These are phyloP conservation scores for Petunia secreta DNA, from an alignment of 257 asterid species.

Conservation along the genomic window DNA sequence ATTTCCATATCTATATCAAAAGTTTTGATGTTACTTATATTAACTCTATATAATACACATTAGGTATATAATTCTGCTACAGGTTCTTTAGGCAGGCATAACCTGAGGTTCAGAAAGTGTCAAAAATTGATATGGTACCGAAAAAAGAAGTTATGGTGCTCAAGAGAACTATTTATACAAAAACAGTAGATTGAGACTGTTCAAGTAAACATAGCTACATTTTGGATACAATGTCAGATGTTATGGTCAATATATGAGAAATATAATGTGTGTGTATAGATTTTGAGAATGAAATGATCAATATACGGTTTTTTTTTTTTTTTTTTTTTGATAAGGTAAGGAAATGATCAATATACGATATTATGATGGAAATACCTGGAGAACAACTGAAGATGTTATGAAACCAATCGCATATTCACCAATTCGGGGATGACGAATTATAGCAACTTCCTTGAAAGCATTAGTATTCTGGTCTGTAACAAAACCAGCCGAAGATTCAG, in stretches of 20 bases:
- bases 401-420: conserved; percentile 95
- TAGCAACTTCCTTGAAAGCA: conserved; percentile 96
- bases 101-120: background rate
- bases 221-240: background rate
- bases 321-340: no score
- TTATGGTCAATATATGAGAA: background rate
- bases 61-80: background rate
- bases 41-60: background rate
- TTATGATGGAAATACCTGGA: conserved; percentile 64
- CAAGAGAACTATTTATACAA: background rate
- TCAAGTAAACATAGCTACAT: background rate
- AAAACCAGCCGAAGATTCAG: background rate
- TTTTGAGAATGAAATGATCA: background rate
- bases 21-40: background rate
- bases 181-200: background rate
- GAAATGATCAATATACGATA: background rate
- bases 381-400: conserved; percentile 80
- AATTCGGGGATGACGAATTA: conserved; percentile 89
- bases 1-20: conserved; percentile 1
- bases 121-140: background rate
- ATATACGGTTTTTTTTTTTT: background rate
- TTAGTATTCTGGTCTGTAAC: conserved; percentile 76
- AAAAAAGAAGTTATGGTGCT: background rate
- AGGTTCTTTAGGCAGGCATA: background rate
- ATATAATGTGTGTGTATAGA: no score